phyloP scores from a whole-genome alignment of 163 green algal genomes.

The Smithsoniella earleae region DNA sequence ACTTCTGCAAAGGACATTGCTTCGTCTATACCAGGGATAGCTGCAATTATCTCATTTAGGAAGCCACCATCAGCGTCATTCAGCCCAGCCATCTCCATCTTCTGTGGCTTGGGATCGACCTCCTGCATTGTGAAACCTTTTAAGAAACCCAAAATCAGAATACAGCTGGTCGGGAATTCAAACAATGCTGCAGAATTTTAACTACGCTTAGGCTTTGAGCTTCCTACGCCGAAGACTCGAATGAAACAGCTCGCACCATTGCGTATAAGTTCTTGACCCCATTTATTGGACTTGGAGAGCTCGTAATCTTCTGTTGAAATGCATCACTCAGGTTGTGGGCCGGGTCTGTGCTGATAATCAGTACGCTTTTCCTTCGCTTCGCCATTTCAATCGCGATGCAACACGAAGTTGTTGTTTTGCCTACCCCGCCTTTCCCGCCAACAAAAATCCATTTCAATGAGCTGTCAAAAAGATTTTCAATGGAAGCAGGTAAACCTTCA shows the following conservation, averaged over 20 bases:
- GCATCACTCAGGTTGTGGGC: constrained; percentile 94
- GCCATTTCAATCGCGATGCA: constrained; percentile 80
- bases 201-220: too few relatives aligned
- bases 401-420: constrained; percentile 87
- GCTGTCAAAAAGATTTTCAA: constrained; percentile 79
- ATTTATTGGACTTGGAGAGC: constrained; percentile 65
- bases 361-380: constrained; percentile 63
- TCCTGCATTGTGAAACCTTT: constrained; percentile 60
- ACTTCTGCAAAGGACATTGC: constrained; percentile 97
- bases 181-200: too few relatives aligned
- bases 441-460: constrained; percentile 94
- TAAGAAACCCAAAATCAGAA: too few relatives aligned
- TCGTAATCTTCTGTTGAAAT: constrained; percentile 93
- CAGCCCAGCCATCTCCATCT: constrained; percentile 55
- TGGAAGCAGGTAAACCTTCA: constrained; percentile 42
- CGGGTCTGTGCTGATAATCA: constrained; percentile 95
- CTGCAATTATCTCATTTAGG: constrained; percentile 75
- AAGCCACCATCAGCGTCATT: constrained; percentile 55
- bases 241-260: constrained; percentile 84
- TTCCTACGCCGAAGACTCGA: too few relatives aligned
- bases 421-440: constrained; percentile 81
- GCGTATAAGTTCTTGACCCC: constrained; percentile 89
- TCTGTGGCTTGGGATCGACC: constrained; percentile 79
- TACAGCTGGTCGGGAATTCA: too few relatives aligned
- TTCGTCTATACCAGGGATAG: constrained; percentile 94